Percentiles rank a stretch among this genome's conserved stretches.
Conservation (phyloP, 2,329 filamentous ascomycete genomes). For the Annulohypoxylon truncatum region DNA sequence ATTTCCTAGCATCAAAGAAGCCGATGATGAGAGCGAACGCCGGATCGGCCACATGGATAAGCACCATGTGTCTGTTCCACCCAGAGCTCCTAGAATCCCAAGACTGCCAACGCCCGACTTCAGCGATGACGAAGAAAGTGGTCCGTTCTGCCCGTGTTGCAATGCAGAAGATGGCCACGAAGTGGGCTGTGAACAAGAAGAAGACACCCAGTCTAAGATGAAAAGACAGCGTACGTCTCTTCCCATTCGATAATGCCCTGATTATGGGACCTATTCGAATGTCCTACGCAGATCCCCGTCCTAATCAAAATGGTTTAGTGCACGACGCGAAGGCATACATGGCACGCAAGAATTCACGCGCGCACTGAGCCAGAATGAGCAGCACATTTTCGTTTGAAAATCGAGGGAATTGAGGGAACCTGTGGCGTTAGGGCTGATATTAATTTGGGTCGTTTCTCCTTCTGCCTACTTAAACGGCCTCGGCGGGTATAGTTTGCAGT, state of each 20-base stretch:
- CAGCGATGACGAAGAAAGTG: conserved; percentile 27
- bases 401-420: background rate
- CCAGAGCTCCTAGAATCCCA: conserved; percentile 42
- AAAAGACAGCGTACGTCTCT: conserved; percentile 42
- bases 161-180: conserved; percentile 6
- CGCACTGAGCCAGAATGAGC: conserved; percentile 18
- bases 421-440: background rate
- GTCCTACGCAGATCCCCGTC: background rate
- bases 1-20: conserved; percentile 20
- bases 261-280: background rate
- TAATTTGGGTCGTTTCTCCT: background rate
- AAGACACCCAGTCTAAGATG: conserved; percentile 43
- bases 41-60: conserved; percentile 19
- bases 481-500: background rate
- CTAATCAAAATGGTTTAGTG: conserved; percentile 40
- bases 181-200: conserved; percentile 15
- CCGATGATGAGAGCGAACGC: conserved; percentile 4
- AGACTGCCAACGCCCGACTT: conserved; percentile 47
- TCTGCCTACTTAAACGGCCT: background rate
- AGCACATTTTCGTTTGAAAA: conserved; percentile 1
- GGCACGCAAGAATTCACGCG: conserved; percentile 32
- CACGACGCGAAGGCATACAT: conserved; percentile 43
- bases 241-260: background rate
- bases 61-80: conserved; percentile 21
- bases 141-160: conserved; percentile 46